Base-by-base conservation (phyloP, 2,329 filamentous ascomycete species). In the Lasiodiplodia sp. region DNA sequence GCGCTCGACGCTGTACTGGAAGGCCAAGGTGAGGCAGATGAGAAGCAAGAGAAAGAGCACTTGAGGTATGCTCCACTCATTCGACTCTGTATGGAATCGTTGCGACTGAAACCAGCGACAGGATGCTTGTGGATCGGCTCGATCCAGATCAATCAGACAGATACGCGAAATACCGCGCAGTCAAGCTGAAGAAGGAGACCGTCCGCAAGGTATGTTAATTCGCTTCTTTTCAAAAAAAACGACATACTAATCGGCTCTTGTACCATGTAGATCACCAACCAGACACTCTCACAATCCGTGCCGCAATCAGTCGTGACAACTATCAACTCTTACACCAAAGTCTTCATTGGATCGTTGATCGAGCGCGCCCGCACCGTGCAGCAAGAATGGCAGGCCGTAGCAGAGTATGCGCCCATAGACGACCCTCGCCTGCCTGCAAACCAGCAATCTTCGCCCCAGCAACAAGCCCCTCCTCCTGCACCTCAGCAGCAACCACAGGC, bases 231-330 rank as follows among this genome's bases (percentile, higher is more conserved):
- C 6, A 31, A 28, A 18, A 28, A 18, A 58, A 6, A 21, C 40
- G n/a, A 37, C 31, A 37, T 18, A 44, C 14, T 23, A 0, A 25
- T 53, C 62, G 66, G 66, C 57, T 8, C 40, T n/a, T 11, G 11
- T 44, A 53, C 38, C 23, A 67, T 31, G 21, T 70, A 90, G 86
- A 87, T 94, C 70, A 90, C 93, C 76, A 95, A 94, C 75, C 91
- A 92, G 69, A 93, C 92, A 1, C 90, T 94, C 10, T 93, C 91
- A 0, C 92, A 94, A 77, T 93, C 91, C 1, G 92, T 93, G 0
- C 91, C 91, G 0, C 85, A 87, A 23, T 91, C 88, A 73, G 90
- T 94, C 62, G 90, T 92, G 70, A 88, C 91, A 25, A 90, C 91
- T n/a, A 90, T 94, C 75, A 90, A 89, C 60, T 88, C 90, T 0